Evolutionary conservation across 2,329 filamentous ascomycete species (phyloP).

Genomic region (Xylariaceae sp.): DNA sequence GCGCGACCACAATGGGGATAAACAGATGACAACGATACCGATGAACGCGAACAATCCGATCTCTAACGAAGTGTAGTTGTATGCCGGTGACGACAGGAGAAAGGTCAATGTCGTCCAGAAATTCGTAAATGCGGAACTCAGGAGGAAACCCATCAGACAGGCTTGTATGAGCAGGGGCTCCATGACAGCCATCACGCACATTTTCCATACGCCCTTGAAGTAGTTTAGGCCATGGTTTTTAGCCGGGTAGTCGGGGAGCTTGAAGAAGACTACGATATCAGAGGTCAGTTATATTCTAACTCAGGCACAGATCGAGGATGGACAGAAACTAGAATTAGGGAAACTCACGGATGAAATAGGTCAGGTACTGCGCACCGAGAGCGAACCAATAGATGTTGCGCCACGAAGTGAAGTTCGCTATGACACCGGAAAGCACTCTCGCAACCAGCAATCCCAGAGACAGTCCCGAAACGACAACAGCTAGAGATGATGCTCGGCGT

Average conservation of each 20-base stretch:
- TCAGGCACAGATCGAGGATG: not conserved
- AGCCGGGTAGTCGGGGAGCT: slow-evolving; percentile 65
- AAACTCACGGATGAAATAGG: slow-evolving; percentile 45
- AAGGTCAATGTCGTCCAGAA: slow-evolving; percentile 77
- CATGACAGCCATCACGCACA: slow-evolving; percentile 51
- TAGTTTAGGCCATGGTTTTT: slow-evolving; percentile 59
- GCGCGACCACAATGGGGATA: slow-evolving; percentile 65
- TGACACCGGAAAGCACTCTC: slow-evolving; percentile 62
- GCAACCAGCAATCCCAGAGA: slow-evolving; percentile 62
- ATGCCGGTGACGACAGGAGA: slow-evolving; percentile 64
- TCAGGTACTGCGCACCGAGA: slow-evolving; percentile 58
- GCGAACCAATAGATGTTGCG: slow-evolving; percentile 64
- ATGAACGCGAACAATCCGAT: slow-evolving; percentile 78
- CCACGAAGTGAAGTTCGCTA: slow-evolving; percentile 61
- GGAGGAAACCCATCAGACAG: slow-evolving; percentile 37
- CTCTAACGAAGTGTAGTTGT: slow-evolving; percentile 58
- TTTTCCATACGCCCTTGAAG: slow-evolving; percentile 53
- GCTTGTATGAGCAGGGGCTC: slow-evolving; percentile 60
- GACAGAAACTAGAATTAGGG: not conserved
- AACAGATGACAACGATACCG: slow-evolving; percentile 62
- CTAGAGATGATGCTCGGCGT: slow-evolving; percentile 56
- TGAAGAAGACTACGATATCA: slow-evolving; percentile 45
- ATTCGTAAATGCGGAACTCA: slow-evolving; percentile 54
- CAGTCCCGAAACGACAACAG: slow-evolving; percentile 60
- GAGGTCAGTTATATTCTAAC: not conserved